Base-by-base conservation (phyloP, 129 eudicot species). In the Artemisia tridentata region DNA sequence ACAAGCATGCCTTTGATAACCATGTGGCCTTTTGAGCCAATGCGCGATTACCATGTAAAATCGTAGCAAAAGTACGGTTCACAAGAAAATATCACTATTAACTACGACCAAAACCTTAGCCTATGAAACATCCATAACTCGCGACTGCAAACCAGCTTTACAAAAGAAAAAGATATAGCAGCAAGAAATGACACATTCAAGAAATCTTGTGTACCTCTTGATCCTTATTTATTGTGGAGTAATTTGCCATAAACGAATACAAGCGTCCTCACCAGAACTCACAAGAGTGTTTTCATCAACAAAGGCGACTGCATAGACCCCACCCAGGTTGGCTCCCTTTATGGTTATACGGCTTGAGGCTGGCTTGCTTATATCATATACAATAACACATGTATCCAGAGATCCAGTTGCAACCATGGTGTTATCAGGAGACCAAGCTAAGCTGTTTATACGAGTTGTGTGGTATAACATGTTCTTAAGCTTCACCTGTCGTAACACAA, bases 191-290 rank as follows among this genome's bases (percentile, higher is more conserved):
- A 65, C 74, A 43, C 60, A 16, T 59, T 78, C 25, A 57, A 34
- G 51, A 72, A 65, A 58, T 43, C 18, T 20, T 45, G 54, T 16
- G 69, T 62, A 61, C 62, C 57, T 43, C 55, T 77, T 52, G 58
- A 55, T 61, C 29, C 11, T 54, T 69, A 25, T 73, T 78, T 79
- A 79, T 75, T 89, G 84, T 67, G 85, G 87, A 27, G 83, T 77
- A 46, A 93, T 25, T 41, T 65, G 55, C 98, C 98, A 93, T 50
- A 85, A 67, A 63, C 98, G 96, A 71, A 93, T 81, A 64, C 88
- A 93, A 11, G 87, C 97, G 76, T 93, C 98, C 72, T 93, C 98
- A 54, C 97, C 97, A 58, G 98, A 89, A 76, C 98, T 93, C 50
- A 87, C 84, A 18, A 93, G 78, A 58, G 63, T 81, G 46, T 73